Conservation (phyloP, 2,329 filamentous ascomycete genomes). For the Penicillium rolfsii region DNA sequence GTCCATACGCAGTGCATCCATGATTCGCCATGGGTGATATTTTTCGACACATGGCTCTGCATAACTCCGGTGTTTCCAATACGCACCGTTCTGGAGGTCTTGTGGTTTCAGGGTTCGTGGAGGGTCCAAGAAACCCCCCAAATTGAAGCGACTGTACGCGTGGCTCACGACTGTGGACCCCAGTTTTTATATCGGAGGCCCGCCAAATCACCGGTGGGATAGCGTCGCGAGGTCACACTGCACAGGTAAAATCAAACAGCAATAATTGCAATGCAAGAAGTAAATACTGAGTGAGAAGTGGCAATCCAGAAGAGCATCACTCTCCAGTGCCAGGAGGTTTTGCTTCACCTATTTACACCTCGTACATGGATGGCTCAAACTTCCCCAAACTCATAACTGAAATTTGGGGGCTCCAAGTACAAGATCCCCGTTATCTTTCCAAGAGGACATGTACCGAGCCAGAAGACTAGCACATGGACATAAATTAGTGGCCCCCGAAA, state of each 20-base stretch:
- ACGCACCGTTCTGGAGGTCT: neutral
- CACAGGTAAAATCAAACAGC: neutral
- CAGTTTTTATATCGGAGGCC: neutral
- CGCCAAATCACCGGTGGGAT: neutral
- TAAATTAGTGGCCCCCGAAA: neutral
- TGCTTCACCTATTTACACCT: too few species aligned
- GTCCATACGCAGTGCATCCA: neutral
- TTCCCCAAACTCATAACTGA: neutral
- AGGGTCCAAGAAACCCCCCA: neutral
- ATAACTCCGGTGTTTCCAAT: neutral
- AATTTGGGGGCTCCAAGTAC: neutral
- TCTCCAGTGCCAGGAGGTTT: neutral
- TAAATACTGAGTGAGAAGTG: neutral
- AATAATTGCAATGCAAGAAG: neutral
- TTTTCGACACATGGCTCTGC: neutral
- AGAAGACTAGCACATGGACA: neutral
- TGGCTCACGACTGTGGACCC: neutral
- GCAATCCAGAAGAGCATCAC: neutral
- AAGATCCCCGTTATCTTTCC: neutral
- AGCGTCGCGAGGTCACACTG: neutral
- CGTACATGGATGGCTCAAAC: neutral
- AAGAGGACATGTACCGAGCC: neutral
- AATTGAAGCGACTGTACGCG: neutral
- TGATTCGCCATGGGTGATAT: neutral
- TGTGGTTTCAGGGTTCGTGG: neutral